These are phyloP conservation scores for Blepharisma japonicum DNA, from an alignment of 73 alveolate genomes.

Conservation along the genomic window DNA sequence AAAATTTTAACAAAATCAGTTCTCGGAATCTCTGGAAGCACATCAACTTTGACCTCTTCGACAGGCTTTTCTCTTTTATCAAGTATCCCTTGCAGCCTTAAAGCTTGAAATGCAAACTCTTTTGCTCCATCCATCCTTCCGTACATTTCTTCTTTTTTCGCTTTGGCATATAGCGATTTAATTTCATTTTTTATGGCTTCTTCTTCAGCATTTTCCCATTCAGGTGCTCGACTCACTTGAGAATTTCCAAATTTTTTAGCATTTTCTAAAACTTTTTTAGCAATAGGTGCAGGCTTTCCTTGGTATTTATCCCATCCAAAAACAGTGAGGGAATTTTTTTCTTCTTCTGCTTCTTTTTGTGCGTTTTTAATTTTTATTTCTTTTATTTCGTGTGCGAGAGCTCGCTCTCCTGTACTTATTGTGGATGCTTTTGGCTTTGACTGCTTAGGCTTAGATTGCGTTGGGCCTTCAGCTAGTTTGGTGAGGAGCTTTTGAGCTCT, in stretches of 20 bases:
- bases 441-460: constrained; percentile 45
- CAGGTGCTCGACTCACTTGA: constrained; percentile 74
- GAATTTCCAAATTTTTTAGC: constrained; percentile 73
- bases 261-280: constrained; percentile 69
- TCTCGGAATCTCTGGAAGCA: no score
- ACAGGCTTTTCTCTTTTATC: constrained; percentile 41
- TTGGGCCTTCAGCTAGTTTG: constrained; percentile 50
- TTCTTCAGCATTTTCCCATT: constrained; percentile 63
- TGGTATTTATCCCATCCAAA: constrained; percentile 35
- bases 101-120: constrained; percentile 63
- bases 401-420: constrained; percentile 81
- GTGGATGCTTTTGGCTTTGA: constrained; percentile 57
- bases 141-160: constrained; percentile 61
- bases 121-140: constrained; percentile 75
- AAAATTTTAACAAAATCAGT: no score
- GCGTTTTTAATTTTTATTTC: constrained; percentile 48
- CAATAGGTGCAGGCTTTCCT: constrained; percentile 61
- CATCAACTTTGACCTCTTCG: neutral
- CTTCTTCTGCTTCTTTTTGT: constrained; percentile 51
- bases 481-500: constrained; percentile 74
- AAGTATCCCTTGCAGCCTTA: constrained; percentile 62
- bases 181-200: constrained; percentile 52
- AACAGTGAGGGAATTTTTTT: constrained; percentile 33
- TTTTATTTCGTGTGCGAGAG: constrained; percentile 78
- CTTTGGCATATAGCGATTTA: constrained; percentile 58